phyloP scores from a whole-genome alignment of 23 red algal species.

The Agarophyton chilense region DNA sequence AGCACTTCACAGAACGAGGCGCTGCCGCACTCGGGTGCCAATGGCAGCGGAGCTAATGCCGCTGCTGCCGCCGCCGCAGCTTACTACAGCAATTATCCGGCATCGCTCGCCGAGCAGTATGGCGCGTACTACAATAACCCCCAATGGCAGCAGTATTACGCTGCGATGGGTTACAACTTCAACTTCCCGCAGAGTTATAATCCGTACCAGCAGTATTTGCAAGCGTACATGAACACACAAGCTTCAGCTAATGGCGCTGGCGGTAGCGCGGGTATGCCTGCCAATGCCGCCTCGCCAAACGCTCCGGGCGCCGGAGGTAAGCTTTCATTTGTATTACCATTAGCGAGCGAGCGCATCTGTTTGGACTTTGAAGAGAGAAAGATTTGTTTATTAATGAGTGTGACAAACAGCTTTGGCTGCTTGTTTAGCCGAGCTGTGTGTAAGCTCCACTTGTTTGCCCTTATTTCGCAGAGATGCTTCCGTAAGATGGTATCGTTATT shows the following conservation, averaged over 20 bases:
- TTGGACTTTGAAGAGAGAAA: not conserved
- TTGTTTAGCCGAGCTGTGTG: not conserved
- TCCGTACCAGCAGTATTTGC: slow-evolving; percentile 74
- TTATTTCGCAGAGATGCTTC: slow-evolving; percentile 16
- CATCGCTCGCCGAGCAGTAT: slow-evolving; percentile 65
- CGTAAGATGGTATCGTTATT: slow-evolving; percentile 22
- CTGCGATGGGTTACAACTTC: slow-evolving; percentile 78
- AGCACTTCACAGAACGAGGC: slow-evolving; percentile 14
- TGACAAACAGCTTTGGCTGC: slow-evolving; percentile 13
- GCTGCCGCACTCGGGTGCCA: slow-evolving; percentile 21
- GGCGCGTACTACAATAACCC: slow-evolving; percentile 73
- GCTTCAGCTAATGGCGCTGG: slow-evolving; percentile 31
- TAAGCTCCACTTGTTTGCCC: slow-evolving; percentile 8
- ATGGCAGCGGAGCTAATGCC: slow-evolving; percentile 45
- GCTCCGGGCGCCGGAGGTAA: slow-evolving; percentile 42
- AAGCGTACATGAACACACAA: slow-evolving; percentile 69
- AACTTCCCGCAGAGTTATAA: slow-evolving; percentile 75
- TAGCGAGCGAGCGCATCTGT: slow-evolving; percentile 36
- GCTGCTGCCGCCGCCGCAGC: slow-evolving; percentile 65
- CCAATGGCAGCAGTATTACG: slow-evolving; percentile 86
- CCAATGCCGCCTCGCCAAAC: slow-evolving; percentile 18
- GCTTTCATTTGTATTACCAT: slow-evolving; percentile 33
- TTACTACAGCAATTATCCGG: slow-evolving; percentile 72
- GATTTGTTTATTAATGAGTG: slow-evolving; percentile 15
- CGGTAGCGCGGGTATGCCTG: slow-evolving; percentile 35